Conservation (phyloP, 1,284 basidiomycete genomes). For the Ganoderma resinaceum region DNA sequence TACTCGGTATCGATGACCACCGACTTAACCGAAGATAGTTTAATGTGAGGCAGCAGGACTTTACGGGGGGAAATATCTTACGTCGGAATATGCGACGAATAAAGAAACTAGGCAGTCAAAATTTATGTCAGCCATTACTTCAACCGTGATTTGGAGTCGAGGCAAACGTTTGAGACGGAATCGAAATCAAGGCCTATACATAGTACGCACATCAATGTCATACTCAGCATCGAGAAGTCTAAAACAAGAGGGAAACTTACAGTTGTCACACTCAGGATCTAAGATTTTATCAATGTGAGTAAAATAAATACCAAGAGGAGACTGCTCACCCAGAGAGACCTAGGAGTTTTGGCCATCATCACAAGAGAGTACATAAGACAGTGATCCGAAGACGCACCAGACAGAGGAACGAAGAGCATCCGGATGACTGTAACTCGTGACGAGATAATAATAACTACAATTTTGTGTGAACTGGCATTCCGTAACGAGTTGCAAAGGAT, state of each 20-base stretch:
- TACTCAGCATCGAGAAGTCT: too few relatives aligned
- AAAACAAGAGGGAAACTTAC: not conserved
- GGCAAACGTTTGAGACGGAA: slow-evolving; percentile 4
- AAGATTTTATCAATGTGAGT: not conserved
- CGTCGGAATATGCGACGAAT: slow-evolving; percentile 11
- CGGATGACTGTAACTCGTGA: not conserved
- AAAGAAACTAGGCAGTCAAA: slow-evolving; percentile 5
- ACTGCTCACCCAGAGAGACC: slow-evolving; percentile 15
- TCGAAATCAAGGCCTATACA: slow-evolving; percentile 1
- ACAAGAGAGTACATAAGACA: not conserved
- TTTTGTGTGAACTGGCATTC: not conserved
- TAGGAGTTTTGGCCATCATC: not conserved
- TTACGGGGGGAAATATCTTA: not conserved
- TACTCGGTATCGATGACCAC: not conserved
- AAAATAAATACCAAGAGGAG: not conserved
- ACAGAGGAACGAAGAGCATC: not conserved
- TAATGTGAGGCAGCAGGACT: not conserved
- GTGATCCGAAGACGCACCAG: slow-evolving; percentile 3
- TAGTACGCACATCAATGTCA: not conserved
- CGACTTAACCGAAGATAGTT: not conserved
- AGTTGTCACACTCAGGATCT: slow-evolving; percentile 1
- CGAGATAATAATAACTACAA: slow-evolving; percentile 13
- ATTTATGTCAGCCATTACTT: not conserved
- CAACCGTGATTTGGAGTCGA: not conserved
- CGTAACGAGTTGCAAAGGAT: not conserved